Base-by-base conservation (phyloP, 371 early-diverging fungal species). In the Syncephalastrum racemosum region DNA sequence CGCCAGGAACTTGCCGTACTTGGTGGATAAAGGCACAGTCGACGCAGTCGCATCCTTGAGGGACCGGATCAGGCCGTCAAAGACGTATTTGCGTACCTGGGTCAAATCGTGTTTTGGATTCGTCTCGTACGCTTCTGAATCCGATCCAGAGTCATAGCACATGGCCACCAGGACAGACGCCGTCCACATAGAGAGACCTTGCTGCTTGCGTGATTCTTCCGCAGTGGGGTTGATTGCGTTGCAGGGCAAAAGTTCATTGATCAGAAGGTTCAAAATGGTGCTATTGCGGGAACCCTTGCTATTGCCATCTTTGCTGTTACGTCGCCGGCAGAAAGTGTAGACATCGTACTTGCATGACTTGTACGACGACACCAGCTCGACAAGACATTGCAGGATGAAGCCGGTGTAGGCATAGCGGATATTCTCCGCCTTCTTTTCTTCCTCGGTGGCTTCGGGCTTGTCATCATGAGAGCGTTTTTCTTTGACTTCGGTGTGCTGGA, bases 341-440 rank as follows among this genome's bases (percentile, higher is more conserved):
- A 92, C 69, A 53, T 89, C 89, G 20, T 82, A 66, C 62, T 90
- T 90, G 76, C 90, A 91, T 3, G 86, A 81, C n/a, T 93, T 84
- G 73, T 91, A 97, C 1, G 91, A 90, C 0, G 83, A 78, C 12
- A 93, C 78, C 6, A 98, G 78, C 66, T 98, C 98, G 10, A 89
- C 80, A 27, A 97, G 72, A 42, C 87, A 83, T 68, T 95, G 95
- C 50, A 98, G 67, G 31, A 97, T 58, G 77, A 91, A 94, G 49
- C 90, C 88, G 18, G 93, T 87, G 54, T 89, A 89, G 57, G 73
- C 83, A 68, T 71, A 80, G 31, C 67, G 69, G 41, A 71, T 58
- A 41, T 64, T 73, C 42, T 77, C 59, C 27, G 77, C 66, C 24
- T 60, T 70, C 58, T 22, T 67, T 31, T 54, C 59, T 10, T 63